Evolutionary conservation across 371 early-diverging fungal genomes (phyloP).

Genomic region (Dichotomocladium elegans): DNA sequence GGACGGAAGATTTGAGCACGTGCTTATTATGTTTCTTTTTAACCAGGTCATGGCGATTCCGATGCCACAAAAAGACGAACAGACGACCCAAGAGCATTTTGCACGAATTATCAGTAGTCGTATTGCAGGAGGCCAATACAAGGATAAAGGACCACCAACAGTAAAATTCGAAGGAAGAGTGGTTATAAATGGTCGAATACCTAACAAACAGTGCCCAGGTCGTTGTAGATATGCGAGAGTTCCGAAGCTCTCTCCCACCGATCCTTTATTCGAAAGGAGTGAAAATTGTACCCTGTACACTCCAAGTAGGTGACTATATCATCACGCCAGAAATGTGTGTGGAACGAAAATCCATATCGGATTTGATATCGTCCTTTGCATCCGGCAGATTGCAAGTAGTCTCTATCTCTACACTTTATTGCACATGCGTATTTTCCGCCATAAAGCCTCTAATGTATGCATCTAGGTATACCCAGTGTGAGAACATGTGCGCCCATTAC

Average conservation of each 20-base stretch:
- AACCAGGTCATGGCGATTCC: slow-evolving; percentile 69
- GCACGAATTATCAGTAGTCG: slow-evolving; percentile 55
- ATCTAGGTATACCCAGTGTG: slow-evolving; percentile 79
- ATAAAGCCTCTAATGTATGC: not conserved
- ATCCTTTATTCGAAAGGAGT: slow-evolving; percentile 81
- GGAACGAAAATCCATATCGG: slow-evolving; percentile 92
- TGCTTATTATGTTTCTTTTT: not conserved
- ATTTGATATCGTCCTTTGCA: slow-evolving; percentile 81
- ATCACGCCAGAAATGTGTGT: slow-evolving; percentile 85
- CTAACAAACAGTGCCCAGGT: slow-evolving; percentile 32
- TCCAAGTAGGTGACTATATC: slow-evolving; percentile 96
- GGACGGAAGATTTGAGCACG: not conserved
- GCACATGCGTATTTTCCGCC: not conserved
- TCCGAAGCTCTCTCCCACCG: slow-evolving; percentile 88
- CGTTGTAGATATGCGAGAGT: slow-evolving; percentile 94
- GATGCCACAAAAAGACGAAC: slow-evolving; percentile 46
- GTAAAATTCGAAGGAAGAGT: too few species aligned
- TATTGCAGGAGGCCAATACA: slow-evolving; percentile 52
- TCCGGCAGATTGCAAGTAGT: slow-evolving; percentile 86
- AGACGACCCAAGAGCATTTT: slow-evolving; percentile 43
- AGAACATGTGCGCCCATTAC: slow-evolving; percentile 88
- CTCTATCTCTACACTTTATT: not conserved
- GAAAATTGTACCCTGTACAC: slow-evolving; percentile 76
- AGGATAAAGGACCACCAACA: slow-evolving; percentile 14
- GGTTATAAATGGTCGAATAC: not conserved